These are phyloP conservation scores for Fusarium coffeatum DNA, from an alignment of 2,329 filamentous ascomycete species.

Conservation along the genomic window DNA sequence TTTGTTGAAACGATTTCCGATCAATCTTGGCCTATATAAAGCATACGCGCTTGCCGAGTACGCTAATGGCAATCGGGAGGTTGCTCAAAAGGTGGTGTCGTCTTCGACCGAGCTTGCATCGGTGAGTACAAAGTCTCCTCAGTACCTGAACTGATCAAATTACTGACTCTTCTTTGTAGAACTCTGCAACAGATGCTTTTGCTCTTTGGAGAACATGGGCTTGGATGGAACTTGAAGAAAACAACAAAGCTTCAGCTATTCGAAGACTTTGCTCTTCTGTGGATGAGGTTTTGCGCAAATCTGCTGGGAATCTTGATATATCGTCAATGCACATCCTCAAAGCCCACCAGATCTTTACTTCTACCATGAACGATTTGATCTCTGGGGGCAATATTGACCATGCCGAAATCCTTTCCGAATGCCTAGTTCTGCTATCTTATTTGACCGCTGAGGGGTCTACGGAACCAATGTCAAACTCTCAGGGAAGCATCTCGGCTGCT, in stretches of 20 bases:
- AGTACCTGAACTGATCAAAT: background rate
- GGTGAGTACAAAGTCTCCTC: constrained; percentile 41
- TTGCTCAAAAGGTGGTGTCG: constrained; percentile 72
- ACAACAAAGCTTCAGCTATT: constrained; percentile 51
- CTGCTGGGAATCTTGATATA: constrained; percentile 33
- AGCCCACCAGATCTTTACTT: constrained; percentile 63
- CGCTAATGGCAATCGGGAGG: constrained; percentile 64
- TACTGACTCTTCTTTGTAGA: constrained; percentile 32
- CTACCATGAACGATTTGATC: constrained; percentile 66
- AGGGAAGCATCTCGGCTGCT: constrained; percentile 68
- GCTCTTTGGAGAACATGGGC: constrained; percentile 71
- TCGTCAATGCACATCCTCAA: constrained; percentile 62
- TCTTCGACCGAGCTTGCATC: constrained; percentile 65
- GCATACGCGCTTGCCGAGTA: constrained; percentile 81
- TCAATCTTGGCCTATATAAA: constrained; percentile 78
- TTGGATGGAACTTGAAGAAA: constrained; percentile 70
- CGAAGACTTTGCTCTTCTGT: constrained; percentile 56
- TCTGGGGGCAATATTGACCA: constrained; percentile 60
- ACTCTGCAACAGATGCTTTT: constrained; percentile 40
- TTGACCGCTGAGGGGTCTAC: constrained; percentile 59
- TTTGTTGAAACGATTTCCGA: constrained; percentile 75
- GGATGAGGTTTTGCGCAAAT: constrained; percentile 46
- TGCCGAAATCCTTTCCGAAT: constrained; percentile 69
- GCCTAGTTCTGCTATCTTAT: constrained; percentile 75
- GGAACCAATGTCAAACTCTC: constrained; percentile 59